phyloP scores from a whole-genome alignment of 192 early-diverging fungal species.

The Backusella macrospora region DNA sequence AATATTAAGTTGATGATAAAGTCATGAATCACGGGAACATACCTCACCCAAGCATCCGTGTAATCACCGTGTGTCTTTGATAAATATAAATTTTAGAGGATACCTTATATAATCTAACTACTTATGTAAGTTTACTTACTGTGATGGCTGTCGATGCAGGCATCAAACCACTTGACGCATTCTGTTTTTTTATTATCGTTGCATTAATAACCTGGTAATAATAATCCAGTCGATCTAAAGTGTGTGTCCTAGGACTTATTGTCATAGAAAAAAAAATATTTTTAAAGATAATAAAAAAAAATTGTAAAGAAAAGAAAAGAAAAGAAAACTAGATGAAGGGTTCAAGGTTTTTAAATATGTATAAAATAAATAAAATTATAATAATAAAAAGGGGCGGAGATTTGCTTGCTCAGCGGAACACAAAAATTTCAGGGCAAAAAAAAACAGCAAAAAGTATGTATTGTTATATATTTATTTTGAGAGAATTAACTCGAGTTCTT shows the following conservation, averaged over 20 bases:
- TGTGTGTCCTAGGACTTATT: slow-evolving; percentile 8
- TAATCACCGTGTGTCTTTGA: slow-evolving; percentile 76
- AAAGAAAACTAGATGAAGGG: not conserved
- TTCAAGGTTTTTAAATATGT: not conserved
- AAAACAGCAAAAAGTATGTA: not conserved
- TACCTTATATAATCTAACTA: not conserved
- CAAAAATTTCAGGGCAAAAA: not conserved
- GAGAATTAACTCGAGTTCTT: slow-evolving; percentile 8
- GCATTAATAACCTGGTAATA: slow-evolving; percentile 73
- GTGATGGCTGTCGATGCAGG: slow-evolving; percentile 87
- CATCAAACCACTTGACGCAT: slow-evolving; percentile 79
- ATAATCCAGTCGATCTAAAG: slow-evolving; percentile 59
- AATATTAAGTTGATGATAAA: slow-evolving; percentile 8
- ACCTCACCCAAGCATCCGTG: slow-evolving; percentile 86
- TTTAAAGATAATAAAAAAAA: not conserved
- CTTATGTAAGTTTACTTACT: slow-evolving; percentile 23
- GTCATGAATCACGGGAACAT: slow-evolving; percentile 25
- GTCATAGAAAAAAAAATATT: slow-evolving; percentile 11
- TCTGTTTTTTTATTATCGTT: slow-evolving; percentile 79
- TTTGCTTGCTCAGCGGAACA: not conserved
- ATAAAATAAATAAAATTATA: not conserved
- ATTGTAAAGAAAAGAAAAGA: slow-evolving; percentile 3
- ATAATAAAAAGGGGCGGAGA: slow-evolving; percentile 4
- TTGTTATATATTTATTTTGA: slow-evolving; percentile 1
- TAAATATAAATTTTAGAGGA: not conserved